Evolutionary conservation across 805 yeast genomes (phyloP), one percentile per base, ranked within the genome.

Genomic region (Kluyveromyces dobzhanskii): DNA sequence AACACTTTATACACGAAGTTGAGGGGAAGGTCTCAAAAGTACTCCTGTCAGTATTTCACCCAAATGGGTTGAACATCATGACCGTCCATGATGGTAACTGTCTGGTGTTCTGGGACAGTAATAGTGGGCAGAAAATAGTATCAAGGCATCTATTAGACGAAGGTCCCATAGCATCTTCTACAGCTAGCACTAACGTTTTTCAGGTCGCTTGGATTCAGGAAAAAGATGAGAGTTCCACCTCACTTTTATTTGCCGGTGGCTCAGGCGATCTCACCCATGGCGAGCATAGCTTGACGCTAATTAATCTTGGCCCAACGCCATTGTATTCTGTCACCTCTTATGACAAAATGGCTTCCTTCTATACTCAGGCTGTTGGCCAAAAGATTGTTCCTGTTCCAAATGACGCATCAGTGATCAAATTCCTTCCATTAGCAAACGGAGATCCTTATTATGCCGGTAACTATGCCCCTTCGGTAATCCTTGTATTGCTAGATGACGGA

Each of bases 51-150:
- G 66, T 75, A 25, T 92, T 85, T 75, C 97, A 90, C 59, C 98
- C 99, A 2, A 86, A 86, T 54, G 96, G 97, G 0, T 70, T 87
- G 32, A 94, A 88, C 54, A 63, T 85, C 3, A 70, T 84, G 16
- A 80, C 95, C 0, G 71, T 77, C 2, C 94, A 90, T 58, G 78
- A 67, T 17, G 95, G 88, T 53, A 90, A 90, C 39, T 74, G 94
- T 0, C 52, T 92, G 27, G 95, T 77, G 1, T 92, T 92, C 54
- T 92, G 97, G 97, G 98, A 92, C 59, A 82, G 85, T 1, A 70
- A 77, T 24, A 78, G 78, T 27, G 96, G 94, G 0, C 74, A 75
- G 12, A 61, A 77, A 32, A 65, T 92, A 11, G 78, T 78, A 39
- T 92, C 96, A 1, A 71, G 97, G 48, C 72, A 84, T 1, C 44